A percentile compares a stretch with the other conserved stretches of the same genome.
phyloP scores from a whole-genome alignment of 805 yeast genomes.

The Ogataea nitratoaversa region DNA sequence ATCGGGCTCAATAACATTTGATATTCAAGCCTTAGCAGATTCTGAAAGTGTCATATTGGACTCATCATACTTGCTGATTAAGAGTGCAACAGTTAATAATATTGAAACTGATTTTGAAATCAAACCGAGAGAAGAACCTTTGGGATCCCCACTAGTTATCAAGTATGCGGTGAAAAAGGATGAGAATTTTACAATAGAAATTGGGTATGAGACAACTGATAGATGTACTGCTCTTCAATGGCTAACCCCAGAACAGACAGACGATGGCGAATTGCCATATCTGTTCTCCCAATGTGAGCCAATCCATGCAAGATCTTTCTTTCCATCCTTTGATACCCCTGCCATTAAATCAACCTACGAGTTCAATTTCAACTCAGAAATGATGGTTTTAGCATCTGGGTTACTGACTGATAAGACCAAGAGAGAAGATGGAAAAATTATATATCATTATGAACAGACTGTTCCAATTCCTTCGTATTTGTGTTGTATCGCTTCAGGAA shows the following conservation, averaged over 20 bases:
- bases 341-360: constrained; percentile 65
- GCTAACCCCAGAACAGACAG: constrained; percentile 69
- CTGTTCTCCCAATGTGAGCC: constrained; percentile 90
- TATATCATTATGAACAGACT: constrained; percentile 59
- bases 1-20: constrained; percentile 50
- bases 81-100: constrained; percentile 41
- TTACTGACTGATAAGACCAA: constrained; percentile 24
- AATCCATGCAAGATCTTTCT: constrained; percentile 80
- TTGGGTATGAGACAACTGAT: constrained; percentile 66
- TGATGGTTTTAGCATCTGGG: constrained; percentile 75
- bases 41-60: constrained; percentile 52
- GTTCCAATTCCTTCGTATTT: constrained; percentile 85
- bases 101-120: constrained; percentile 30
- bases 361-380: constrained; percentile 56
- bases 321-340: constrained; percentile 92
- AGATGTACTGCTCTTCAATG: constrained; percentile 85
- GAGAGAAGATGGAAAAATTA: constrained; percentile 25
- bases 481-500: constrained; percentile 83
- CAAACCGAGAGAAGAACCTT: constrained; percentile 43
- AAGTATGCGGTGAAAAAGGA: constrained; percentile 10
- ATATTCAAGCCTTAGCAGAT: constrained; percentile 33
- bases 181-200: constrained; percentile 28
- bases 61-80: constrained; percentile 56
- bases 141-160: constrained; percentile 55
- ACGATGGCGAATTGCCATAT: constrained; percentile 64